A percentile compares a stretch with the other conserved stretches of the same genome.
Conservation (phyloP, 495 filamentous ascomycete genomes). For the Choiromyces venosus region DNA sequence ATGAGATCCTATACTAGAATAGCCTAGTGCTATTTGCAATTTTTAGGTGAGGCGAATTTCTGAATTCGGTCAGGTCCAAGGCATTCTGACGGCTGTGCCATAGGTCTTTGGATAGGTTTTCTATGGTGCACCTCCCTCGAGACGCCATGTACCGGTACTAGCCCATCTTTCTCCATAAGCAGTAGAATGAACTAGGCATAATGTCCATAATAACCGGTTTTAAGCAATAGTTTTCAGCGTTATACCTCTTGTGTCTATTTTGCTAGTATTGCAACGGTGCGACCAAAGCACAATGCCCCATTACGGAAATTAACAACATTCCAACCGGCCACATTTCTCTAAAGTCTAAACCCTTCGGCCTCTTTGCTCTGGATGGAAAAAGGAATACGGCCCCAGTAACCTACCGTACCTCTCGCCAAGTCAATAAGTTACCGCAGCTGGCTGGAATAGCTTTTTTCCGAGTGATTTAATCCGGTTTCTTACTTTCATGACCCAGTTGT, state of each 20-base stretch:
- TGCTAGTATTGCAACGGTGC: neutral
- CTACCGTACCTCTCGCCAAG: neutral
- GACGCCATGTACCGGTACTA: neutral
- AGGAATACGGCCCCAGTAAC: neutral
- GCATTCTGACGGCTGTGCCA: neutral
- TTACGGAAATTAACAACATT: neutral
- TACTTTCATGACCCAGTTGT: neutral
- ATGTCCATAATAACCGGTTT: neutral
- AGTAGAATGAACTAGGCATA: neutral
- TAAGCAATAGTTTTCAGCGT: neutral
- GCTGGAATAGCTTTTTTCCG: neutral
- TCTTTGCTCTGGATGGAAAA: neutral
- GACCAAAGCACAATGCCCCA: neutral
- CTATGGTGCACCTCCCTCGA: neutral
- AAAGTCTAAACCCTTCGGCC: neutral
- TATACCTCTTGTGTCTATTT: neutral
- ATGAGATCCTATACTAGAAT: neutral
- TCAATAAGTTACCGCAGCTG: neutral
- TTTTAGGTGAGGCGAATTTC: constrained; percentile 37
- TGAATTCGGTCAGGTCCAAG: neutral
- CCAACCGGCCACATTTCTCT: neutral
- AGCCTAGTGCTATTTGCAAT: constrained; percentile 14
- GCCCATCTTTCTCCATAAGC: neutral
- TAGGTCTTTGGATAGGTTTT: neutral
- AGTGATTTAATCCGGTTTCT: neutral